These are phyloP conservation scores for Umbelopsis vinacea DNA, from an alignment of 192 early-diverging fungal species.

Conservation along the genomic window DNA sequence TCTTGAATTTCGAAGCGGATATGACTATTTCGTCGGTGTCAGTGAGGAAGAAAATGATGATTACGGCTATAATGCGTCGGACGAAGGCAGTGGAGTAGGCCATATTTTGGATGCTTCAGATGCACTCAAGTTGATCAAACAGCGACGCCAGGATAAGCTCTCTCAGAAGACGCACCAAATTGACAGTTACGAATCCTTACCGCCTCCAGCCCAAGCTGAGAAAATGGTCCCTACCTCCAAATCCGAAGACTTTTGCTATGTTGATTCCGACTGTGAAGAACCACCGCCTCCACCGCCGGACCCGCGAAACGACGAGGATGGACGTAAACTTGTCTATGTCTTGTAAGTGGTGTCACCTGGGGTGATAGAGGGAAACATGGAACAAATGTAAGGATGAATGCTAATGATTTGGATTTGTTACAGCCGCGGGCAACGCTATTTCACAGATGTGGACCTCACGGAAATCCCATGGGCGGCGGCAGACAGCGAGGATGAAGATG, in stretches of 20 bases:
- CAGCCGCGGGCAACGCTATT: constrained; percentile 1
- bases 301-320: neutral
- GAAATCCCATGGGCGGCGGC: constrained; percentile 15
- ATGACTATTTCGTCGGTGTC: constrained; percentile 1
- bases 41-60: constrained; percentile 10
- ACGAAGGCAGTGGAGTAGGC: neutral
- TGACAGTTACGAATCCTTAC: neutral
- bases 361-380: too few species aligned
- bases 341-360: neutral
- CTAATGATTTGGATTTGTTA: neutral
- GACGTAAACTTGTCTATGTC: constrained; percentile 17
- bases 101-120: constrained; percentile 21
- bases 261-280: constrained; percentile 18
- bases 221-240: neutral
- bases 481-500: constrained; percentile 12
- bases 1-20: constrained; percentile 12
- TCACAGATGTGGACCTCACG: constrained; percentile 11
- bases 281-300: neutral
- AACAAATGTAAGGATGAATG: too few species aligned
- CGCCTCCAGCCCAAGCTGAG: neutral
- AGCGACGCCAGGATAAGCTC: constrained; percentile 2
- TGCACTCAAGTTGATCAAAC: constrained; percentile 16
- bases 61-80: neutral
- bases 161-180: neutral
- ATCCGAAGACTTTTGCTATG: constrained; percentile 3